phyloP scores from a whole-genome alignment of 176 grass and related monocot genomes.

The Dactylis glomerata region DNA sequence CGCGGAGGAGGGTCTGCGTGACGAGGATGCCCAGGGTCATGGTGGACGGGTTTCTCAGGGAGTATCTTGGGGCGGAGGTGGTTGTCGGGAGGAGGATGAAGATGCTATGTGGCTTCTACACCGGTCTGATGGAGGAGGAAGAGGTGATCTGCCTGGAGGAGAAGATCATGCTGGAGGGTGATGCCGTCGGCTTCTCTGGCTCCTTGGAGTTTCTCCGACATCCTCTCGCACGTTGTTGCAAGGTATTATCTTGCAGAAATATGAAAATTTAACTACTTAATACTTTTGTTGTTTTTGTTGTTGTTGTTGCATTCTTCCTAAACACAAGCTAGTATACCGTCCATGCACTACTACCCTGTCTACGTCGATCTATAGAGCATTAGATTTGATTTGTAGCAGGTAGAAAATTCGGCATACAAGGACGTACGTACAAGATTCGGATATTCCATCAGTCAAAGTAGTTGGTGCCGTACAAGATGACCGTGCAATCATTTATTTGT shows the following conservation, averaged over 20 bases:
- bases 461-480: not conserved
- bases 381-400: not conserved
- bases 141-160: not conserved
- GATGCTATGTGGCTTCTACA: slow-evolving; percentile 51
- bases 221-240: slow-evolving; percentile 35
- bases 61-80: slow-evolving; percentile 38
- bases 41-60: slow-evolving; percentile 57
- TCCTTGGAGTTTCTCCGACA: slow-evolving; percentile 20
- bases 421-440: not conserved
- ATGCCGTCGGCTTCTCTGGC: slow-evolving; percentile 25
- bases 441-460: not conserved
- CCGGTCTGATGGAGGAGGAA: slow-evolving; percentile 42
- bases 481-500: not conserved
- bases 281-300: too few species aligned
- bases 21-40: slow-evolving; percentile 59
- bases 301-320: not conserved
- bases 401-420: not conserved
- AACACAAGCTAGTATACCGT: not conserved
- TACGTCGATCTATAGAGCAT: not conserved
- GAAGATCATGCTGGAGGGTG: not conserved
- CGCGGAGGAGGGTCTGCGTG: slow-evolving; percentile 27
- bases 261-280: not conserved
- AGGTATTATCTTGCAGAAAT: slow-evolving; percentile 31
- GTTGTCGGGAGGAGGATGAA: slow-evolving; percentile 52
- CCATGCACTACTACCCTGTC: not conserved